Conservation (phyloP, 768 basidiomycete species). For the Trametes sanguinea region DNA sequence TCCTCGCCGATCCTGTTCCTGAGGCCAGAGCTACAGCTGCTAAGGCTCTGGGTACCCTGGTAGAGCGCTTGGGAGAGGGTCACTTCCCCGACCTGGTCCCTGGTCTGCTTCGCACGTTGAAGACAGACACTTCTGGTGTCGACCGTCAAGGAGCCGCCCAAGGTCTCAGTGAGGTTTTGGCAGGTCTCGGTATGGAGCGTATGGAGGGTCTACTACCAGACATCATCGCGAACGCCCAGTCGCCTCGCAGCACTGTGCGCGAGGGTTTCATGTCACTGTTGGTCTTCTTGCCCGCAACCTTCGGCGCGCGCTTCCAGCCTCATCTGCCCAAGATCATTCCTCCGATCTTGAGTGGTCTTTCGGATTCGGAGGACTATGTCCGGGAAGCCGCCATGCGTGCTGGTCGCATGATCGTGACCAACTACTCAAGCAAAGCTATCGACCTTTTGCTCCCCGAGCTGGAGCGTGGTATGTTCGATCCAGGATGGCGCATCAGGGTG, state of each 20-base stretch:
- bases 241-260: slow-evolving; percentile 85
- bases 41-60: slow-evolving; percentile 93
- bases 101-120: slow-evolving; percentile 82
- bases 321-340: slow-evolving; percentile 93
- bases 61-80: slow-evolving; percentile 91
- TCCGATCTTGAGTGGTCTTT: slow-evolving; percentile 88
- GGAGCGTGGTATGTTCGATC: slow-evolving; percentile 92
- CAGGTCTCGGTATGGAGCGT: slow-evolving; percentile 96
- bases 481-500: slow-evolving; percentile 93
- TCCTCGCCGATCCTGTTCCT: slow-evolving; percentile 95
- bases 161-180: slow-evolving; percentile 92
- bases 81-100: slow-evolving; percentile 97
- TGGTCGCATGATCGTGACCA: slow-evolving; percentile 96
- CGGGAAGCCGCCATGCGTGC: slow-evolving; percentile 97
- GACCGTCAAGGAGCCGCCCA: slow-evolving; percentile 98
- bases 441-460: slow-evolving; percentile 93
- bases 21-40: slow-evolving; percentile 97
- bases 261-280: slow-evolving; percentile 99
- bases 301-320: slow-evolving; percentile 94
- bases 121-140: slow-evolving; percentile 91
- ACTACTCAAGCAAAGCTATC: slow-evolving; percentile 90
- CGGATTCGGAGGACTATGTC: slow-evolving; percentile 93
- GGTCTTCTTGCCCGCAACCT: slow-evolving; percentile 93
- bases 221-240: slow-evolving; percentile 89
- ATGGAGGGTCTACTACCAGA: slow-evolving; percentile 93